Conservation (phyloP, 2,329 filamentous ascomycete genomes). For the Decorospora gaudefroyi region DNA sequence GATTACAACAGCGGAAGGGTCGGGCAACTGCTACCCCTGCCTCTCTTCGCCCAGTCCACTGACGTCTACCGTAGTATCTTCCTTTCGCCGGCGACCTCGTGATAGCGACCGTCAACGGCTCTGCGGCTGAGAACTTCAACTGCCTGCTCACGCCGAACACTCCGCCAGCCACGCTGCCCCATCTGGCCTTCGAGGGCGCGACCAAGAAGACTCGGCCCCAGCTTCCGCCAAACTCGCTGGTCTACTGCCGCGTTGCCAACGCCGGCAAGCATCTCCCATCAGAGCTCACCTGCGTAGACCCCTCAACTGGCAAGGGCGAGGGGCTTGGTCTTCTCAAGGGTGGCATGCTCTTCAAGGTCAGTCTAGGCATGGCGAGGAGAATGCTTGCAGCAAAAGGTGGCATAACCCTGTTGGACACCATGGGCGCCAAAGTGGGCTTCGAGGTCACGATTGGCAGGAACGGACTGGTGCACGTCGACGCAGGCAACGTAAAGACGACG, state of each 20-base stretch:
- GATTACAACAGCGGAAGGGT: constrained; percentile 73
- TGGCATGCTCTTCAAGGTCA: constrained; percentile 85
- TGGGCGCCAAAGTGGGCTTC: constrained; percentile 82
- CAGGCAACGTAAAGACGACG: constrained; percentile 71
- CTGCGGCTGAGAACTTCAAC: constrained; percentile 75
- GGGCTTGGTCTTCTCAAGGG: constrained; percentile 81
- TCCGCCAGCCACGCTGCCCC: constrained; percentile 71
- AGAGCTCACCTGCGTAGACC: constrained; percentile 87
- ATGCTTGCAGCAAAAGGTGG: constrained; percentile 66
- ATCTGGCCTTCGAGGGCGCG: constrained; percentile 90
- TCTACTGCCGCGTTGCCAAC: constrained; percentile 83
- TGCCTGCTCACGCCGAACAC: constrained; percentile 72
- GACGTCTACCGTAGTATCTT: constrained; percentile 64
- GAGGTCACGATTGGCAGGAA: constrained; percentile 94
- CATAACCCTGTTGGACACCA: constrained; percentile 75
- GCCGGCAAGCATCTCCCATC: constrained; percentile 69
- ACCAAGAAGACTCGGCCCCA: constrained; percentile 89
- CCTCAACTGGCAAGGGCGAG: constrained; percentile 83
- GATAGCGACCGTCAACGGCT: constrained; percentile 81
- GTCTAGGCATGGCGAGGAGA: constrained; percentile 78
- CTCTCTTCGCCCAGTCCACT: constrained; percentile 16
- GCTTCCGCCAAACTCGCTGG: constrained; percentile 72
- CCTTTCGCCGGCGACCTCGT: constrained; percentile 83
- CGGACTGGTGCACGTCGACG: constrained; percentile 89
- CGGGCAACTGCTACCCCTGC: constrained; percentile 41